Evolutionary conservation across 441 rosid species (phyloP).

Genomic region (Corymbia calophylla): DNA sequence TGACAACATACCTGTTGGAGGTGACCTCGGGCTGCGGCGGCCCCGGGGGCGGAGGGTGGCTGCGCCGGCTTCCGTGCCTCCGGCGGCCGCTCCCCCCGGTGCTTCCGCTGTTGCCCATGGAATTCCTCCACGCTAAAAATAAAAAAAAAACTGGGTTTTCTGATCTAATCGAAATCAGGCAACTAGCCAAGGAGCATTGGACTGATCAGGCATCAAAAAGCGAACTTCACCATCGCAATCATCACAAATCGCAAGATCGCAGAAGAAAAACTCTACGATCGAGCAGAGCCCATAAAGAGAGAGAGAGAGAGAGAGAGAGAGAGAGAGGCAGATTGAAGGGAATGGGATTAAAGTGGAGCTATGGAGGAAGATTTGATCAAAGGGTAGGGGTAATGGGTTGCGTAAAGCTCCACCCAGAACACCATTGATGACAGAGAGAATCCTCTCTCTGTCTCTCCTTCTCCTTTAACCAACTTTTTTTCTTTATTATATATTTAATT

Average conservation of each 20-base stretch:
- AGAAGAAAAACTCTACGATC: neutral
- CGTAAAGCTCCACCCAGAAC: conserved; percentile 40
- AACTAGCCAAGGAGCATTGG: neutral
- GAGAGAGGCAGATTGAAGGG: neutral
- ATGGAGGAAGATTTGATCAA: neutral
- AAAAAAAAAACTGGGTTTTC: neutral
- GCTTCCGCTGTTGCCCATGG: conserved; percentile 68
- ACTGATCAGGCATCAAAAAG: neutral
- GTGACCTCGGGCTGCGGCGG: conserved; percentile 50
- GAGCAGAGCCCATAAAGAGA: neutral
- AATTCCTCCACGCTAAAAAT: neutral
- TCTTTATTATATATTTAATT: neutral
- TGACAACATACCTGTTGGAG: conserved; percentile 65
- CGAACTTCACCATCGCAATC: neutral
- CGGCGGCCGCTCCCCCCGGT: conserved; percentile 44
- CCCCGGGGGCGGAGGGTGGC: conserved; percentile 37
- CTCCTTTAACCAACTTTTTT: neutral
- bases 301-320: neutral
- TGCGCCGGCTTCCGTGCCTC: conserved; percentile 30
- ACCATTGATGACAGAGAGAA: conserved; percentile 11
- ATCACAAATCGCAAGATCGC: neutral
- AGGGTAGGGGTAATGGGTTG: conserved; percentile 21
- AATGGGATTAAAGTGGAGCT: neutral
- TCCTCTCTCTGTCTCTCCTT: neutral
- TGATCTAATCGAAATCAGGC: neutral